These are phyloP conservation scores for Volvox reticuliferus DNA, from an alignment of 139 green algal species.

Conservation along the genomic window DNA sequence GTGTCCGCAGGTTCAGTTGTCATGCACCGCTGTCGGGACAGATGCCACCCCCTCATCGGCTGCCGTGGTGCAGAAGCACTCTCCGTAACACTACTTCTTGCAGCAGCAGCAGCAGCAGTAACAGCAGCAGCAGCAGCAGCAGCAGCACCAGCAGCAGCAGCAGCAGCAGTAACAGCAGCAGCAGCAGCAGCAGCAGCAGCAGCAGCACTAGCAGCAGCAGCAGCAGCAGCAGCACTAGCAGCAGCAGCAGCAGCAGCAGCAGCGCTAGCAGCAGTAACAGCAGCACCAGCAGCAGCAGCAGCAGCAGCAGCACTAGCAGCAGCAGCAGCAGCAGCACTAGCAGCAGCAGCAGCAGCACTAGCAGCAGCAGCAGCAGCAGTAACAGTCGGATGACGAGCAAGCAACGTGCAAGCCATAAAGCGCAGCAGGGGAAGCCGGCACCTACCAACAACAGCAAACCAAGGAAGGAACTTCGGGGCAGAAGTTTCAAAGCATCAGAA, in stretches of 20 bases:
- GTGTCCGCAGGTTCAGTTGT: no score
- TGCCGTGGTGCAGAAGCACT: no score
- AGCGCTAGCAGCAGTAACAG: neutral
- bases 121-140: neutral
- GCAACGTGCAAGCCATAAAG: no score
- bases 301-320: neutral
- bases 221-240: neutral
- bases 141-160: neutral
- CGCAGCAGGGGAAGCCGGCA: no score
- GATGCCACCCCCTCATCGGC: no score
- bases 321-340: neutral
- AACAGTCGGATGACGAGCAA: neutral
- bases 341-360: neutral
- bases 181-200: neutral
- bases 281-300: neutral
- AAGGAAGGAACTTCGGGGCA: no score
- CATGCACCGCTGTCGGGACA: no score
- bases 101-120: neutral
- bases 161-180: neutral
- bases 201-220: neutral
- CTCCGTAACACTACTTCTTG: no score
- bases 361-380: neutral
- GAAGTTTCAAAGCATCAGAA: no score
- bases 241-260: neutral
- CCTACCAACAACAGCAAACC: no score